phyloP scores from a whole-genome alignment of 805 yeast genomes.

The Lipomyces oligophaga region DNA sequence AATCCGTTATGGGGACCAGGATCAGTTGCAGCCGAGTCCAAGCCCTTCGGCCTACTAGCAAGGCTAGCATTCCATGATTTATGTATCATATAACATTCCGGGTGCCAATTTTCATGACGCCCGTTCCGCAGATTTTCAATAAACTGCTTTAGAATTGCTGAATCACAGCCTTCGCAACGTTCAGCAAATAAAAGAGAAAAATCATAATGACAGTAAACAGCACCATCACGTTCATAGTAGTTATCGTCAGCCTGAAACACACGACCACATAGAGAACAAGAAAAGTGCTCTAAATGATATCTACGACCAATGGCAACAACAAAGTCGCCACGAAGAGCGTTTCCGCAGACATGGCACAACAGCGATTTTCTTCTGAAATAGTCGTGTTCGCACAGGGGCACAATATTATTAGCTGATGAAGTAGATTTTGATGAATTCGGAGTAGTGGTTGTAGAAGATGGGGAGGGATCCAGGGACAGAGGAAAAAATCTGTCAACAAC shows the following conservation, averaged over 20 bases:
- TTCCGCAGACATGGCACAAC: constrained; percentile 81
- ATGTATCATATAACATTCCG: constrained; percentile 97
- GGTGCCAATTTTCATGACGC: constrained; percentile 95
- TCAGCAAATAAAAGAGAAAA: constrained; percentile 82
- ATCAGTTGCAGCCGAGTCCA: constrained; percentile 37
- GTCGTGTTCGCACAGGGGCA: constrained; percentile 84
- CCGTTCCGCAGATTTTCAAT: constrained; percentile 92
- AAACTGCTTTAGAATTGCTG: constrained; percentile 88
- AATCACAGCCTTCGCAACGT: constrained; percentile 88
- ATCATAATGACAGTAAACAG: constrained; percentile 86
- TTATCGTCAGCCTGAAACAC: constrained; percentile 89
- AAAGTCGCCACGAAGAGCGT: constrained; percentile 85
- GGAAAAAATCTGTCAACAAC: constrained; percentile 91
- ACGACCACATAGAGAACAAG: constrained; percentile 79
- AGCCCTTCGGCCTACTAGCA: constrained; percentile 46
- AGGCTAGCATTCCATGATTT: constrained; percentile 92
- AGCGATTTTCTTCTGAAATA: constrained; percentile 81
- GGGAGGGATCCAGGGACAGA: constrained; percentile 64
- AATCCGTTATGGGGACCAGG: constrained; percentile 21
- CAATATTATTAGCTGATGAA: no score
- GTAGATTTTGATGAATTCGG: constrained; percentile 44
- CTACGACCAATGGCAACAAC: constrained; percentile 89
- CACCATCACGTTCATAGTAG: constrained; percentile 80
- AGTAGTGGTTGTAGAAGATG: constrained; percentile 81
- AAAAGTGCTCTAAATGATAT: constrained; percentile 92